Base-by-base conservation (phyloP, 2,329 filamentous ascomycete genomes). In the Tolypocladium pustulatum region DNA sequence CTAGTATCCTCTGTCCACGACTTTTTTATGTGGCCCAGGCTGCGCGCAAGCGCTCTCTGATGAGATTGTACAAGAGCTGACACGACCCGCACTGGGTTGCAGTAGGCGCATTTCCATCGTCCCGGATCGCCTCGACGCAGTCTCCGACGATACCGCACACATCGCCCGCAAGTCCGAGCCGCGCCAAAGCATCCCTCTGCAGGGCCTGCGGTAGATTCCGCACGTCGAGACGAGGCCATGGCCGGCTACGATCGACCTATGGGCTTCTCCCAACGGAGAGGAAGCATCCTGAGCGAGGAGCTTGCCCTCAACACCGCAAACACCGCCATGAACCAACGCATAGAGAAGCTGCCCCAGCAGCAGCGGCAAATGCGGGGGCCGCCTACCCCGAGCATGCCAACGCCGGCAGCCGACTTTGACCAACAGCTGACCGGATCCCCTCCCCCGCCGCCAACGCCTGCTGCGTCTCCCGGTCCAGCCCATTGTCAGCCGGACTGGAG, bases 401-500 rank as follows among this genome's bases (percentile, higher is more conserved):
- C 84, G 13, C 84, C 83, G 0, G 83, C 82, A 7, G 78, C 81
- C 62, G 83, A 86, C 62, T 86, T 83, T 62, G 83, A 87, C 57
- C 81, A 84, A 69, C 78, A 81, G 62, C 72, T 84, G 62, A 82
- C 81, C 10, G 81, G 81, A 53, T 85, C 82, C 38, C 84, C 84
- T 40, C 84, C 84, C 15, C 84, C 83, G 34, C 84, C 84, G 49
- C 84, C 84, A 2, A 87, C 84, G 2, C 84, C 84, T 0, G 84
- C 84, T 25, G 84, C 84, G 13, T 87, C 83, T 46, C 84, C 84
- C 4, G 84, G 84, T 2, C 84, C 84, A 8, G 80, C 81, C 7
- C 79, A 84, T 64, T 77, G 76, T 61, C 82, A 83, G 62, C 81
- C 82, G 15, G 87, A 90, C 73, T 92, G 89, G 89, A 90, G 86